These are phyloP conservation scores for Ascochyta koolunga DNA, from an alignment of 2,329 filamentous ascomycete species.

Conservation along the genomic window DNA sequence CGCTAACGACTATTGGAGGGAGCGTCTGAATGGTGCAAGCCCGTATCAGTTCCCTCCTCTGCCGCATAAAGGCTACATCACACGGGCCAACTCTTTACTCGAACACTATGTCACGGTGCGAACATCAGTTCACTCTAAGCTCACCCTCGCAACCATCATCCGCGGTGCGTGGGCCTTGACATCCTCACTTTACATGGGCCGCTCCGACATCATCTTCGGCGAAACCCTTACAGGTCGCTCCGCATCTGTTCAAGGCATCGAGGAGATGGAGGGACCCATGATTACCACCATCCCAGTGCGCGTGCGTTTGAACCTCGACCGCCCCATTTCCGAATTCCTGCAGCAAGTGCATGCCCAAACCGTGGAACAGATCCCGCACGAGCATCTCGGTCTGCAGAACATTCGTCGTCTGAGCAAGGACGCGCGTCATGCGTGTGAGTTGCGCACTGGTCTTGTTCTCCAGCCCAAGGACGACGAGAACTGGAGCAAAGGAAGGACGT, in stretches of 20 bases:
- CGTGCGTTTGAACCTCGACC: slow-evolving; percentile 53
- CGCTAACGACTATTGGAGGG: slow-evolving; percentile 56
- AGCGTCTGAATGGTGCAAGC: slow-evolving; percentile 52
- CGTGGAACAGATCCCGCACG: slow-evolving; percentile 65
- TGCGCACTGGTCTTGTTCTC: slow-evolving; percentile 46
- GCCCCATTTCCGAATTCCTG: slow-evolving; percentile 59
- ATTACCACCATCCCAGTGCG: slow-evolving; percentile 66
- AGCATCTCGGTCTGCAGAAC: slow-evolving; percentile 67
- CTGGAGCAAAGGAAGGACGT: slow-evolving; percentile 17
- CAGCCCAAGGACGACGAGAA: slow-evolving; percentile 44
- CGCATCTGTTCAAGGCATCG: slow-evolving; percentile 53
- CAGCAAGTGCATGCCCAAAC: slow-evolving; percentile 63
- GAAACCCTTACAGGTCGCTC: slow-evolving; percentile 65
- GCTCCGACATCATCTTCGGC: slow-evolving; percentile 62
- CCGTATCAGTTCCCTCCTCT: slow-evolving; percentile 58
- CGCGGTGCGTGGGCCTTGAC: slow-evolving; percentile 67
- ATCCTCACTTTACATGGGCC: slow-evolving; percentile 61
- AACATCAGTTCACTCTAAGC: slow-evolving; percentile 44
- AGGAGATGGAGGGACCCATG: slow-evolving; percentile 65
- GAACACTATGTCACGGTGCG: slow-evolving; percentile 53
- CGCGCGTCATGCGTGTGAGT: slow-evolving; percentile 43
- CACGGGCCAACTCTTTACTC: slow-evolving; percentile 59
- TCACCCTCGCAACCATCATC: slow-evolving; percentile 59
- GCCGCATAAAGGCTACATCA: slow-evolving; percentile 54
- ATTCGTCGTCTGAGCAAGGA: slow-evolving; percentile 55